phyloP scores from a whole-genome alignment of 2,329 filamentous ascomycete genomes.

The Arachnomyces sp. region DNA sequence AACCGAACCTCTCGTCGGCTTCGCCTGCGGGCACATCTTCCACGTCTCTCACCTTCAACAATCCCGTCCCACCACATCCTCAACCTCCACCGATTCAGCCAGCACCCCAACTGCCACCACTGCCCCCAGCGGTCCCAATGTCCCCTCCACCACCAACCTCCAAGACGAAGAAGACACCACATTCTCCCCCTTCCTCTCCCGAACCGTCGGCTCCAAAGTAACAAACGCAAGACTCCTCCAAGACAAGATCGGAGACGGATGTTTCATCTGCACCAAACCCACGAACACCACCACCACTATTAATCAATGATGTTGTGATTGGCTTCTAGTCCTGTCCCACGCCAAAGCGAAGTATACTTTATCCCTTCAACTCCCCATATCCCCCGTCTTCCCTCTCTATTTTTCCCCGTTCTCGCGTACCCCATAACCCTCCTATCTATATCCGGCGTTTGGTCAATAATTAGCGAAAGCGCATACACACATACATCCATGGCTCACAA shows the following conservation, averaged over 20 bases:
- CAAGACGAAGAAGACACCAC: constrained; percentile 19
- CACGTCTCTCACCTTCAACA: constrained; percentile 56
- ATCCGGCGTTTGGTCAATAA: too few species aligned
- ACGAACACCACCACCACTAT: background rate
- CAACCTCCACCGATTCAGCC: constrained; percentile 10
- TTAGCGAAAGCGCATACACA: too few species aligned
- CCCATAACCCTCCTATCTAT: too few species aligned
- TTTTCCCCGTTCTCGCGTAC: too few species aligned
- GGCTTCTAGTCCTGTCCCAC: too few species aligned
- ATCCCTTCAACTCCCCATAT: too few species aligned
- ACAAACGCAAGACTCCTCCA: constrained; percentile 73
- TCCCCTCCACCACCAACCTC: constrained; percentile 13
- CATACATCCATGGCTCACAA: too few species aligned
- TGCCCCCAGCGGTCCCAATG: constrained; percentile 15
- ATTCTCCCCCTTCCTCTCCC: constrained; percentile 19
- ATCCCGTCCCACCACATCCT: constrained; percentile 16
- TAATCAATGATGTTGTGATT: background rate
- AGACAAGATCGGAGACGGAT: constrained; percentile 51
- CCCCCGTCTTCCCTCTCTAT: too few species aligned
- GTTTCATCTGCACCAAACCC: constrained; percentile 1
- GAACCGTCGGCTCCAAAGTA: constrained; percentile 75
- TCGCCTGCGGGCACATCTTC: constrained; percentile 62
- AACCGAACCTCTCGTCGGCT: constrained; percentile 54
- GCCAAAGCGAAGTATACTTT: too few species aligned
- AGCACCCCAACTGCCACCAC: too few species aligned